Base-by-base conservation (phyloP, 129 eudicot genomes). In the Pulicaria dysenterica region DNA sequence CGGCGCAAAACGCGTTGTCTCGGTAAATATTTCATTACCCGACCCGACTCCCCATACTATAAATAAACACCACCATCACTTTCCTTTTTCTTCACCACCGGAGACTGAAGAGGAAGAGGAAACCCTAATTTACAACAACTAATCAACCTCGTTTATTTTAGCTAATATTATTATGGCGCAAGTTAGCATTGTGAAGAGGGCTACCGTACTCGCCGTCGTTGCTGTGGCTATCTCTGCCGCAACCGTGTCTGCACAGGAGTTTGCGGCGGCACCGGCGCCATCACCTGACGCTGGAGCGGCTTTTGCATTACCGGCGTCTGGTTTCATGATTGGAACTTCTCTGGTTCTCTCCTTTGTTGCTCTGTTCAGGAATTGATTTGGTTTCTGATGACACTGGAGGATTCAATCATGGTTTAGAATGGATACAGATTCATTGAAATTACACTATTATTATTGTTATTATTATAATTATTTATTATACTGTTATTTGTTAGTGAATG, bases 271-370 rank as follows among this genome's bases (percentile, higher is more conserved):
- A 24, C 31, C 31, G 31, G 31, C 31, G 8, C 95, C 95, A 1
- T 67, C 86, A 0, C 83, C 83, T 3, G 67, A 50, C 4, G 79
- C 73, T 15, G 91, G 96, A 58, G 80, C 78, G 0, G 91, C 77
- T n/a, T 83, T 57, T 72, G 86, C 89, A 0, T 41, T 79, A 55
- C 82, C 87, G 8, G 74, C 67, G 4, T 79, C 96, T 14, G 63
- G 73, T 54, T 62, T 79, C 42, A 38, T 80, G 58, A 75, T 86
- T 2, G 88, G 68, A 6, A 16, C 75, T 2, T 83, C 87, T 55
- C 47, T 86, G 55, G 13, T 80, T 76, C 67, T 86, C 53, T 76
- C 88, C 38, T 64, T 86, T 24, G 73, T 80, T 6, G 82, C 85
- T 65, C 55, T 86, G 9, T 47, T 73, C 46, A 76, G 79, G 48